Percentiles rank a stretch among this genome's conserved stretches.
phyloP scores from a whole-genome alignment of 2,329 filamentous ascomycete genomes.

The Amauroascus verrucosus region DNA sequence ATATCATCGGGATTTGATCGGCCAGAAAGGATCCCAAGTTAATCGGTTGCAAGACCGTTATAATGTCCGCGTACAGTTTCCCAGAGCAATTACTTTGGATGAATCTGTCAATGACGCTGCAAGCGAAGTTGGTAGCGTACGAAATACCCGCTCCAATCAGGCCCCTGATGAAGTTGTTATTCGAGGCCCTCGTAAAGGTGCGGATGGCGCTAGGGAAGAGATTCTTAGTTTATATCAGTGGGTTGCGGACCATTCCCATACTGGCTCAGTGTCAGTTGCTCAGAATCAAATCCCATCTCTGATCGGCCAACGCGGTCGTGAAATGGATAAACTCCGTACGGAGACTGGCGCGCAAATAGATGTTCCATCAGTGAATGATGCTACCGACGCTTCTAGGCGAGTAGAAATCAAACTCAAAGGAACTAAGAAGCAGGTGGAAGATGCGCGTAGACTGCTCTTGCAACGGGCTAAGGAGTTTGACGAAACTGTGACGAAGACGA shows the following conservation, averaged over 20 bases:
- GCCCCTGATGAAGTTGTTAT: conserved; percentile 80
- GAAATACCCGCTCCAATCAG: conserved; percentile 59
- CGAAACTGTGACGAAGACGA: conserved; percentile 69
- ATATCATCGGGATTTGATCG: conserved; percentile 90
- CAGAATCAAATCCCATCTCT: conserved; percentile 88
- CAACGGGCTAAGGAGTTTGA: conserved; percentile 82
- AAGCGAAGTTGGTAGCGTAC: conserved; percentile 52
- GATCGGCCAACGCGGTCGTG: conserved; percentile 80
- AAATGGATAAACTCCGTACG: conserved; percentile 81
- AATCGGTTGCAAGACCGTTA: conserved; percentile 88
- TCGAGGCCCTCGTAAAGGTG: conserved; percentile 83
- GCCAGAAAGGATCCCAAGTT: conserved; percentile 74
- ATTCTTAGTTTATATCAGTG: conserved; percentile 82
- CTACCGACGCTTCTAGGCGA: conserved; percentile 51
- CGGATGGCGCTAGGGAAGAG: conserved; percentile 84
- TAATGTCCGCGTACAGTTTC: conserved; percentile 92
- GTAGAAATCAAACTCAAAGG: conserved; percentile 89
- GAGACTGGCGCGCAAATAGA: conserved; percentile 82
- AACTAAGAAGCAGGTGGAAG: conserved; percentile 79
- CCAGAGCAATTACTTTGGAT: conserved; percentile 62
- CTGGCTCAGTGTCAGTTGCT: conserved; percentile 69
- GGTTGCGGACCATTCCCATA: conserved; percentile 75
- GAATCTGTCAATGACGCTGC: conserved; percentile 57
- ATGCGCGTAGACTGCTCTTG: conserved; percentile 81
- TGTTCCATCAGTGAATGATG: conserved; percentile 70